Conservation (phyloP, 768 basidiomycete genomes). For the Tricholoma matsutake region DNA sequence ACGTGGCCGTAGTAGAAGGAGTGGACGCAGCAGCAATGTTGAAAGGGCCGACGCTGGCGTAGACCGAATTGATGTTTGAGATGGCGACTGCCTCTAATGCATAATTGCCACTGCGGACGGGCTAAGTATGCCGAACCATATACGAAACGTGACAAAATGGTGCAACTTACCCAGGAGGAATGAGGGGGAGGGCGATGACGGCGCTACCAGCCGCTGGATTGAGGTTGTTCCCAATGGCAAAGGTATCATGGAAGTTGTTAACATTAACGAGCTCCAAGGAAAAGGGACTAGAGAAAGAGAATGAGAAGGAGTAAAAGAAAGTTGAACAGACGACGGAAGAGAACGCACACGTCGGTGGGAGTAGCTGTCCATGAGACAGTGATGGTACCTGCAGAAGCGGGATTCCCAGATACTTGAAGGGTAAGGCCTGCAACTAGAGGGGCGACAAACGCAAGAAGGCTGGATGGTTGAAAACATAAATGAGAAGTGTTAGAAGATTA, state of each 20-base stretch:
- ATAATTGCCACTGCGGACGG: conserved; percentile 42
- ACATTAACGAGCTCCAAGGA: conserved; percentile 47
- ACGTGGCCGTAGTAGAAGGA: conserved; percentile 2
- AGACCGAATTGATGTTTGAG: conserved; percentile 39
- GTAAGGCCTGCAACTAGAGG: conserved; percentile 48
- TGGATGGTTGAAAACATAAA: conserved; percentile 14
- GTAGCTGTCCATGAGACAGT: conserved; percentile 47
- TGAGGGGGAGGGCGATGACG: conserved; percentile 42
- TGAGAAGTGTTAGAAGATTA: not conserved
- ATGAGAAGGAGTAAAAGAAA: not conserved
- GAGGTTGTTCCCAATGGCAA: conserved; percentile 58
- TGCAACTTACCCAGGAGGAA: conserved; percentile 49
- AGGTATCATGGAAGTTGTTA: conserved; percentile 47
- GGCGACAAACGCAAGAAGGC: conserved; percentile 42
- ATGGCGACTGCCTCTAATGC: conserved; percentile 43
- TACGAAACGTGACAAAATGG: not conserved
- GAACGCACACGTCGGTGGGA: conserved; percentile 42
- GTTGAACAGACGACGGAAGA: not conserved
- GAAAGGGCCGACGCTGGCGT: conserved; percentile 5
- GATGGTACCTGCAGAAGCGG: conserved; percentile 28
- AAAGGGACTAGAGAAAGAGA: conserved; percentile 28
- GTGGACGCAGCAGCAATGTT: conserved; percentile 1
- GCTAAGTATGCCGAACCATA: not conserved
- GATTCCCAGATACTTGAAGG: conserved; percentile 33
- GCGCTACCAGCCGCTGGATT: conserved; percentile 29